A percentile compares a stretch with the other conserved stretches of the same genome.
Conservation (phyloP, 345 rosid genomes). For the Clausena lansium region DNA sequence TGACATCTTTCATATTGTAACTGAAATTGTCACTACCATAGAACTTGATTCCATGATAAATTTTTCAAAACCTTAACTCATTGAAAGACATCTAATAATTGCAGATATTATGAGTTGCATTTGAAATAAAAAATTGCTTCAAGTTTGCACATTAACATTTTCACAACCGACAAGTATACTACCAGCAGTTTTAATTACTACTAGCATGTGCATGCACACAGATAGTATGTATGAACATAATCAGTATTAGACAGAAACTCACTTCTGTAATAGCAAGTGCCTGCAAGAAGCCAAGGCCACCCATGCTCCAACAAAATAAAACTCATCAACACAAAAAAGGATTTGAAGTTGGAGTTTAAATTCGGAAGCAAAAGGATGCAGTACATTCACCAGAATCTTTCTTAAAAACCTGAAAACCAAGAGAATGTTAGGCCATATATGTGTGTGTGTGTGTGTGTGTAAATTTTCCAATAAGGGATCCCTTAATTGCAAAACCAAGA, state of each 20-base stretch:
- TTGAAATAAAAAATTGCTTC: not conserved
- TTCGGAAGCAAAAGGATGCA: constrained; percentile 57
- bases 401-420: constrained; percentile 42
- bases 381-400: constrained; percentile 56
- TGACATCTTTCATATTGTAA: not conserved
- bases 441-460: no score
- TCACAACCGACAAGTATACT: not conserved
- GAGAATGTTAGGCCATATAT: constrained; percentile 4
- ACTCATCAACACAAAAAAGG: constrained; percentile 58
- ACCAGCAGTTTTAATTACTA: not conserved
- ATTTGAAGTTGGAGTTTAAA: constrained; percentile 59
- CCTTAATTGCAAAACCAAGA: not conserved
- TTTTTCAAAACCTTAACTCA: not conserved
- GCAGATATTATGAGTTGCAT: not conserved
- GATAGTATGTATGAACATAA: no score
- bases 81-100: not conserved
- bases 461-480: no score
- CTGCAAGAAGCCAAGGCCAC: constrained; percentile 69
- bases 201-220: not conserved
- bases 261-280: constrained; percentile 69
- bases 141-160: not conserved
- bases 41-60: not conserved
- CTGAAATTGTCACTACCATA: not conserved
- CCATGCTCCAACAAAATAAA: constrained; percentile 62
- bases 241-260: constrained; percentile 21